phyloP scores from a whole-genome alignment of 352 stramenopile genomes.

The Phytophthora tubulina region DNA sequence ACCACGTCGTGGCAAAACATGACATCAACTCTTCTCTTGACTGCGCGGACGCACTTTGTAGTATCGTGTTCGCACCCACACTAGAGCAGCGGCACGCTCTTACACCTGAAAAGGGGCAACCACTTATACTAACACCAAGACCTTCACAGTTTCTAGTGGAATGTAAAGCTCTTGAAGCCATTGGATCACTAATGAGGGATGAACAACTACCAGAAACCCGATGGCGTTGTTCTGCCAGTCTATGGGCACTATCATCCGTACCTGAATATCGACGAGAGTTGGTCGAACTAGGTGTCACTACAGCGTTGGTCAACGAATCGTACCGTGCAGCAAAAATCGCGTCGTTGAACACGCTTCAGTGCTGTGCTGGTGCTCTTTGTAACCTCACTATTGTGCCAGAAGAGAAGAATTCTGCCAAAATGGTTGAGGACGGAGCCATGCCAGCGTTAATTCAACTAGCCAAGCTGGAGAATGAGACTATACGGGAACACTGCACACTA shows the following conservation, averaged over 20 bases:
- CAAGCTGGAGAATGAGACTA: constrained; percentile 65
- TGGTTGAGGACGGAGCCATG: constrained; percentile 74
- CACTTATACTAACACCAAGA: constrained; percentile 10
- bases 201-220: constrained; percentile 59
- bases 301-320: constrained; percentile 58
- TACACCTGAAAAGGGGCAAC: constrained; percentile 5
- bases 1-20: constrained; percentile 25
- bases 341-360: constrained; percentile 54
- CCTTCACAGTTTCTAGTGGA: constrained; percentile 45
- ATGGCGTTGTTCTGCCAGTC: constrained; percentile 66
- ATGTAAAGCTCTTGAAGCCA: constrained; percentile 44
- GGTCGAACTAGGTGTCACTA: constrained; percentile 59
- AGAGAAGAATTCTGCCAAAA: constrained; percentile 52
- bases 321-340: constrained; percentile 32
- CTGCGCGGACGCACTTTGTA: constrained; percentile 72
- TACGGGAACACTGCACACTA: constrained; percentile 75
- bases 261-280: constrained; percentile 52
- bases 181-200: constrained; percentile 49
- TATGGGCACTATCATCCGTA: constrained; percentile 65
- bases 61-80: constrained; percentile 49
- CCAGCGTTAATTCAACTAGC: constrained; percentile 72
- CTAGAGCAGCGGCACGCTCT: constrained; percentile 4
- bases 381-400: constrained; percentile 63
- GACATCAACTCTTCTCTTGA: constrained; percentile 65
- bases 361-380: constrained; percentile 67